Evolutionary conservation across 192 early-diverging fungal genomes (phyloP).

Genomic region (Coemansia furcata): DNA sequence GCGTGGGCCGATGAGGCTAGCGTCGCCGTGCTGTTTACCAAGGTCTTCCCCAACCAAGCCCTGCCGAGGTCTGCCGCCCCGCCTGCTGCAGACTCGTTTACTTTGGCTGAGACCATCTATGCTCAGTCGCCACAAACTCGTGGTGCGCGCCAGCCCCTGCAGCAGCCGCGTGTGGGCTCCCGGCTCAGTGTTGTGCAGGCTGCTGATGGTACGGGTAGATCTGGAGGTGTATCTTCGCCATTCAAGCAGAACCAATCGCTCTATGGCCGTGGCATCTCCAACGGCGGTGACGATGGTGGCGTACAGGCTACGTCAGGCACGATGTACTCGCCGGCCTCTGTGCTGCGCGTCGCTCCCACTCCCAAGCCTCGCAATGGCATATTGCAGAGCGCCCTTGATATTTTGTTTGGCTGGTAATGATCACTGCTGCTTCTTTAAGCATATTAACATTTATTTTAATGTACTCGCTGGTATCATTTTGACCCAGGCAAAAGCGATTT

Average conservation of each 20-base stretch:
- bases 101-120: conserved; percentile 35
- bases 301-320: not conserved
- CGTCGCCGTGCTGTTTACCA: conserved; percentile 23
- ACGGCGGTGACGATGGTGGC: conserved; percentile 10
- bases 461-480: too few species aligned
- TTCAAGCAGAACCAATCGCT: conserved; percentile 21
- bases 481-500: too few species aligned
- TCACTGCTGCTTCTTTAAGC: not conserved
- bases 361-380: conserved; percentile 46
- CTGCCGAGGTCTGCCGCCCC: conserved; percentile 28
- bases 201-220: not conserved
- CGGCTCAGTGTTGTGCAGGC: conserved; percentile 11
- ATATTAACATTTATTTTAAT: too few species aligned
- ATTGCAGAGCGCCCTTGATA: conserved; percentile 45
- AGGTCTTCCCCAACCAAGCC: conserved; percentile 29
- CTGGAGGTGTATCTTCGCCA: conserved; percentile 15
- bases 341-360: conserved; percentile 6
- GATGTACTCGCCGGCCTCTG: conserved; percentile 6
- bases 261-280: not conserved
- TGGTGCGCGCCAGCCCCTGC: conserved; percentile 1
- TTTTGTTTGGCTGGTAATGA: conserved; percentile 44
- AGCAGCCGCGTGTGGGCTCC: conserved; percentile 4
- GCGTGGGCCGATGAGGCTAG: conserved; percentile 26
- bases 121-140: conserved; percentile 37
- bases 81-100: conserved; percentile 10